These are phyloP conservation scores for Sporisorium iseilematis-ciliati DNA, from an alignment of 1,284 basidiomycete species.

Conservation along the genomic window DNA sequence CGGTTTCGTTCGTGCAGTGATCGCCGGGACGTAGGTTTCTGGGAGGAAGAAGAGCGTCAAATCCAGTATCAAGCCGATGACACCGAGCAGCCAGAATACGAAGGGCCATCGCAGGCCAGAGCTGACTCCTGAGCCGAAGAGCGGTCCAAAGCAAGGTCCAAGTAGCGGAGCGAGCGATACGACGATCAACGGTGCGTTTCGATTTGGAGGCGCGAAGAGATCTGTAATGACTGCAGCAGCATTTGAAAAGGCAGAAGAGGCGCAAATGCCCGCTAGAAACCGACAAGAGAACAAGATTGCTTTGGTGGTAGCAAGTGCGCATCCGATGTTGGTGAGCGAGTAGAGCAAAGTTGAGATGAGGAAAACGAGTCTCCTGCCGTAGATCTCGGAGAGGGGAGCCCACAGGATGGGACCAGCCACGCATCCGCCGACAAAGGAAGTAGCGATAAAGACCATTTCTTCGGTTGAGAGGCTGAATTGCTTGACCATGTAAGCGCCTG, in stretches of 20 bases:
- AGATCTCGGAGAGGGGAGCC: conserved; percentile 48
- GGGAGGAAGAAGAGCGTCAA: conserved; percentile 24
- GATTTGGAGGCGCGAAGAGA: conserved; percentile 33
- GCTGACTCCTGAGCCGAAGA: conserved; percentile 34
- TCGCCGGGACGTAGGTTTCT: conserved; percentile 39
- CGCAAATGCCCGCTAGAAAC: conserved; percentile 40
- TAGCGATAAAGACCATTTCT: conserved; percentile 33
- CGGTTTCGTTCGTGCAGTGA: conserved; percentile 3
- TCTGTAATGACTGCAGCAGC: conserved; percentile 45
- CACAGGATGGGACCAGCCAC: conserved; percentile 47
- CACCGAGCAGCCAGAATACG: conserved; percentile 37
- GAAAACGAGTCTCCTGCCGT: conserved; percentile 19
- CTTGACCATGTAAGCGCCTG: conserved; percentile 16
- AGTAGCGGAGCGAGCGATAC: conserved; percentile 28
- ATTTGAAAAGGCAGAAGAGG: conserved; percentile 49
- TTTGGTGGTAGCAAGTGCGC: conserved; percentile 33
- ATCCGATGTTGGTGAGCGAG: conserved; percentile 30
- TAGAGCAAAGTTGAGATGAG: conserved; percentile 27
- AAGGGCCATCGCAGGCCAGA: conserved; percentile 23
- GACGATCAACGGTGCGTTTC: conserved; percentile 37
- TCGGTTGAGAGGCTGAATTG: conserved; percentile 28
- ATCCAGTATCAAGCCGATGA: conserved; percentile 21
- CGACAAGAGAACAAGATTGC: conserved; percentile 32
- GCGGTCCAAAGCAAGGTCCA: conserved; percentile 41
- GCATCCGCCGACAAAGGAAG: conserved; percentile 50